Evolutionary conservation across 2,329 filamentous ascomycete species (phyloP).

Genomic region (Pezicula neosporulosa): DNA sequence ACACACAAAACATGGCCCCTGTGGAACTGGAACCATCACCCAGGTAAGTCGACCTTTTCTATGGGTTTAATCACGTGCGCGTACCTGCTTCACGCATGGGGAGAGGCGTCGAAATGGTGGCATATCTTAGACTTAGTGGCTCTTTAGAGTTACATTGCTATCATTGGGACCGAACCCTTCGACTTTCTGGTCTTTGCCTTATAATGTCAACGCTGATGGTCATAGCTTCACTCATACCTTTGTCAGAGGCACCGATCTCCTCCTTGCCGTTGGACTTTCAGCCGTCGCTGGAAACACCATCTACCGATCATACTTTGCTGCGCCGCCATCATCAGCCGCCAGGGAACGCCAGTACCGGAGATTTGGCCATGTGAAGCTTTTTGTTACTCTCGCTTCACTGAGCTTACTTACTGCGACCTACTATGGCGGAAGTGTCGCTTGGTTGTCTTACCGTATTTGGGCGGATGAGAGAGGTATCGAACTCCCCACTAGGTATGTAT

Average conservation of each 20-base stretch:
- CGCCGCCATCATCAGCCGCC: conserved; percentile 34
- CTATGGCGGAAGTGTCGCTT: conserved; percentile 39
- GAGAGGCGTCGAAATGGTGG: background rate
- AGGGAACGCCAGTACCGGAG: conserved; percentile 27
- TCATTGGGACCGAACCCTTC: no score
- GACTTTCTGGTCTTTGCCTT: no score
- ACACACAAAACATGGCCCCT: conserved; percentile 9
- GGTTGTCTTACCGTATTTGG: conserved; percentile 48
- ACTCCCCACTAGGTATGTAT: conserved; percentile 33
- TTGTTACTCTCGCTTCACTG: conserved; percentile 40
- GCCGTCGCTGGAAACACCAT: conserved; percentile 18
- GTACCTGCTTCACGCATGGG: background rate
- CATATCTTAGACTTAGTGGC: background rate
- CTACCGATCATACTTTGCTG: conserved; percentile 24
- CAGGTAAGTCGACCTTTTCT: conserved; percentile 4
- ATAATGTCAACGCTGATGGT: background rate
- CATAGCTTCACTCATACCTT: conserved; percentile 14
- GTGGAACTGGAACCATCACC: conserved; percentile 6
- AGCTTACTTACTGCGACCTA: conserved; percentile 41
- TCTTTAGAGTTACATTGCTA: background rate
- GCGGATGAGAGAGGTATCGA: conserved; percentile 36
- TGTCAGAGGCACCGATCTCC: conserved; percentile 12
- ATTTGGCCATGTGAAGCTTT: conserved; percentile 29
- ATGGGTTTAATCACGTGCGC: background rate
- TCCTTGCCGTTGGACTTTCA: conserved; percentile 15